Percentiles rank a stretch among this genome's conserved stretches.
Conservation (phyloP, 257 asterid species). For the Rehmannia glutinosa region DNA sequence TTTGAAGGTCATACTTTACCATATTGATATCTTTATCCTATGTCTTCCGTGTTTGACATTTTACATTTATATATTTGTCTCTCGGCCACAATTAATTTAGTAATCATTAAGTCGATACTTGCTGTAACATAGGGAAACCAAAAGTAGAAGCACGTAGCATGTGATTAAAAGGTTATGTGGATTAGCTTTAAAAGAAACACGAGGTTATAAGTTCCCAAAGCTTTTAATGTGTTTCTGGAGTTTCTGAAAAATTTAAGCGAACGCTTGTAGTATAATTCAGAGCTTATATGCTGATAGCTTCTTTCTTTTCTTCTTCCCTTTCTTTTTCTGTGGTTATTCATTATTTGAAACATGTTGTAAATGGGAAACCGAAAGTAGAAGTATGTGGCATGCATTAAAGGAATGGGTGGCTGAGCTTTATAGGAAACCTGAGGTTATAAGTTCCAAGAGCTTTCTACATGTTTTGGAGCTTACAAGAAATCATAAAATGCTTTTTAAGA, state of each 20-base stretch:
- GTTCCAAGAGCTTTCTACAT: not conserved
- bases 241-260: not conserved
- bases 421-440: not conserved
- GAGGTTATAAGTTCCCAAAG: not conserved
- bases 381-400: not conserved
- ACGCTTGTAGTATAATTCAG: not conserved
- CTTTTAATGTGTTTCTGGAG: conserved; percentile 1
- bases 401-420: not conserved
- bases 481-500: not conserved
- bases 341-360: too few species aligned
- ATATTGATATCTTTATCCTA: conserved; percentile 10
- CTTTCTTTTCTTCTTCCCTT: not conserved
- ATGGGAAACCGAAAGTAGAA: not conserved
- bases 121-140: not conserved
- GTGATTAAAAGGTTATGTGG: not conserved
- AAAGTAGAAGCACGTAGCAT: conserved; percentile 6
- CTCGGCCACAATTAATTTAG: not conserved
- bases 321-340: too few species aligned
- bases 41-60: not conserved
- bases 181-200: conserved; percentile 2
- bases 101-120: not conserved
- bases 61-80: not conserved
- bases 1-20: conserved; percentile 64
- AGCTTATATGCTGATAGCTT: not conserved
- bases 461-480: not conserved